Evolutionary conservation across 2,329 filamentous ascomycete genomes (phyloP).

Genomic region (Alternaria gaisen): DNA sequence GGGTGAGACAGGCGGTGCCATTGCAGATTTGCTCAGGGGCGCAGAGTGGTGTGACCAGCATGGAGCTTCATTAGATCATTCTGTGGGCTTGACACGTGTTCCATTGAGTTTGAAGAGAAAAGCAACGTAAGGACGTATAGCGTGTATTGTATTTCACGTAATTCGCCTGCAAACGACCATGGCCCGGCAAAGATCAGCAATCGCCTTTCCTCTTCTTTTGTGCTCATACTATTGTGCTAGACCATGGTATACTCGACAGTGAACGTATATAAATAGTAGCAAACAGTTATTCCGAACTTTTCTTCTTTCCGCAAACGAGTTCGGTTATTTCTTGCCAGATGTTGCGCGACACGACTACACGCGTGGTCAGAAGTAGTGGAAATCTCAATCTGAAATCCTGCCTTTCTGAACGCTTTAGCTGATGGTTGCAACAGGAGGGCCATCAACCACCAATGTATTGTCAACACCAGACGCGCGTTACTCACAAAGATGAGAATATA

Average conservation of each 20-base stretch:
- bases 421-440: background rate
- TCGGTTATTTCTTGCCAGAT: background rate
- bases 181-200: no score
- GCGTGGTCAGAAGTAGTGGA: background rate
- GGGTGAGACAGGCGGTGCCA: background rate
- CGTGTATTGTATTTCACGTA: background rate
- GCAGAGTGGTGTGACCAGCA: background rate
- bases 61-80: background rate
- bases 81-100: background rate
- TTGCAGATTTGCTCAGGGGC: background rate
- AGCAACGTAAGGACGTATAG: background rate
- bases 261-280: background rate
- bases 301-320: no score
- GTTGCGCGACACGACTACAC: constrained; percentile 12
- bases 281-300: no score
- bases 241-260: background rate
- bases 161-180: background rate
- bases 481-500: background rate
- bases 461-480: background rate
- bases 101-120: background rate
- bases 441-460: background rate
- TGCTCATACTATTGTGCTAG: background rate
- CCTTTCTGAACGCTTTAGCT: background rate
- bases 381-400: background rate
- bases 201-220: background rate